These are phyloP conservation scores for Colletotrichum sp. DNA, from an alignment of 2,329 filamentous ascomycete genomes.

Conservation along the genomic window DNA sequence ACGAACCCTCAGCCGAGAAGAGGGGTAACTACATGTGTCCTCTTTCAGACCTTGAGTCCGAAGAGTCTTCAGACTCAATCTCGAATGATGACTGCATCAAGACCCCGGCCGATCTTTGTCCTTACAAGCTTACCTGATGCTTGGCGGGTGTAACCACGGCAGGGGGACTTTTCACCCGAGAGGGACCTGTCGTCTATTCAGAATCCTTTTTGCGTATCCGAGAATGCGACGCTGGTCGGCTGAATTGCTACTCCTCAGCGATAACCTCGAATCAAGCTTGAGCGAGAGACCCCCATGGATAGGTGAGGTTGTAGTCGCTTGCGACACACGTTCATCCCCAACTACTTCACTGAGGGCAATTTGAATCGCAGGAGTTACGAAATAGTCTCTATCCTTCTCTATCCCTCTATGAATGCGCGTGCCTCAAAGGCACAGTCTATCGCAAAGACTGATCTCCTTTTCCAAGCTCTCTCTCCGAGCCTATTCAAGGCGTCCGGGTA, in stretches of 20 bases:
- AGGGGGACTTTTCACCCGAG: neutral
- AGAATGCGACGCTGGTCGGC: neutral
- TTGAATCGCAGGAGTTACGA: too few species aligned
- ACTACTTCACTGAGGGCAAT: too few species aligned
- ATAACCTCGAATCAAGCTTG: too few species aligned
- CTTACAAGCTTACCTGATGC: neutral
- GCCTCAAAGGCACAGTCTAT: neutral
- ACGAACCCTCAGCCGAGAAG: neutral
- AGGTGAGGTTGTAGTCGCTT: too few species aligned
- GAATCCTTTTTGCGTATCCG: neutral
- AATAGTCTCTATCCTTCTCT: neutral
- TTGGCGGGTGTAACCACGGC: neutral
- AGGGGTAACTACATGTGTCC: neutral
- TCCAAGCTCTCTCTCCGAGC: neutral
- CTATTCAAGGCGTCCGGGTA: neutral
- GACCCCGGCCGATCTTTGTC: neutral
- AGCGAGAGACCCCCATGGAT: too few species aligned
- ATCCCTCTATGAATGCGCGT: neutral
- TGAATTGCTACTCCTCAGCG: too few species aligned
- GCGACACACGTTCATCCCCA: too few species aligned
- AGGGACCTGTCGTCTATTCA: neutral
- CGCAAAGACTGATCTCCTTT: neutral
- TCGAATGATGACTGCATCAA: neutral
- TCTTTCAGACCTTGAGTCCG: neutral
- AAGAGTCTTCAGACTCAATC: fast-evolving